A percentile compares a stretch with the other conserved stretches of the same genome.
Conservation (phyloP, 129 eudicot genomes). For the Ambrosia trifida region DNA sequence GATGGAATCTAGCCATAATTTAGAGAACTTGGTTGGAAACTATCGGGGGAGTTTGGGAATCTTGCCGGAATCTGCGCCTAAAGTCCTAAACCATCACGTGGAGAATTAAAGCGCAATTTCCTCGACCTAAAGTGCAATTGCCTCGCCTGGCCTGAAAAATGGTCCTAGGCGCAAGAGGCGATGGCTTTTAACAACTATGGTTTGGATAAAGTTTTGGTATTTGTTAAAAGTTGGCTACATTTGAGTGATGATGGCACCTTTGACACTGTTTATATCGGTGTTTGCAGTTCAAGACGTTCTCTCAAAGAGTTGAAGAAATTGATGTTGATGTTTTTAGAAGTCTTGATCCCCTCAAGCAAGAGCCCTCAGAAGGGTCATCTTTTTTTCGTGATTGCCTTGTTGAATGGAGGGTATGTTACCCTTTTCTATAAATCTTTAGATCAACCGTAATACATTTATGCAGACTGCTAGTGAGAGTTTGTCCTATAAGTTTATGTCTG, state of each 20-base stretch:
- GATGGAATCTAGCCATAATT: too few species aligned
- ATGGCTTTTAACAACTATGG: not conserved
- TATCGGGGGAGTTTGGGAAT: too few species aligned
- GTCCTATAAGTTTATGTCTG: slow-evolving; percentile 3
- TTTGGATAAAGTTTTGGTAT: not conserved
- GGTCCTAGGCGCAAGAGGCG: too few species aligned
- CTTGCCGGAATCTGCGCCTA: too few species aligned
- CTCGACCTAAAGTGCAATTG: too few species aligned
- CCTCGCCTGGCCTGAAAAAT: too few species aligned
- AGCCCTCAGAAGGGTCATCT: slow-evolving; percentile 69
- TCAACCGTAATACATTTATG: not conserved
- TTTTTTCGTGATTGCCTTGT: slow-evolving; percentile 78
- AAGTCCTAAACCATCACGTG: too few species aligned
- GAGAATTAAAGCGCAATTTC: too few species aligned
- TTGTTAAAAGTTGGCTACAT: not conserved
- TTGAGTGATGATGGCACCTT: not conserved
- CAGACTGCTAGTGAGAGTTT: slow-evolving; percentile 7
- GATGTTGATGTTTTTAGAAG: slow-evolving; percentile 78
- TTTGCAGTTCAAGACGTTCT: slow-evolving; percentile 79
- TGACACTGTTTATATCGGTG: slow-evolving; percentile 12
- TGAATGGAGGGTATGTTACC: slow-evolving; percentile 69
- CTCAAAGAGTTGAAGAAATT: slow-evolving; percentile 66
- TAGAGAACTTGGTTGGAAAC: too few species aligned
- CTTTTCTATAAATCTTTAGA: not conserved
- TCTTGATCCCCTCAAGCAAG: slow-evolving; percentile 61